Evolutionary conservation across 129 eudicot genomes (phyloP).

Genomic region (Calendula officinalis): DNA sequence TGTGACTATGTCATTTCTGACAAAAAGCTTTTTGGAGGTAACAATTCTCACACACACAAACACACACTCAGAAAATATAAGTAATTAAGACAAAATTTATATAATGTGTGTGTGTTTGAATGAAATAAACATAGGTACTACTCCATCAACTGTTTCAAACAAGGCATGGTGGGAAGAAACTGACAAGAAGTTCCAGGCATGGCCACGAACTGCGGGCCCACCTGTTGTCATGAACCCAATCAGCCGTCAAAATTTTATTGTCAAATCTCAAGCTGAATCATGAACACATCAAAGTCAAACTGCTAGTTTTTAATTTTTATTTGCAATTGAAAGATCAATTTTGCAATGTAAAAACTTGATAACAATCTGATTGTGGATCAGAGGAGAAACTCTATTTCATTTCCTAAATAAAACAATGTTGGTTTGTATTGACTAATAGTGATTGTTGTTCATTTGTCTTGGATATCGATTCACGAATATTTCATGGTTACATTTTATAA

Average conservation of each 20-base stretch:
- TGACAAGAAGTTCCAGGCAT: constrained; percentile 87
- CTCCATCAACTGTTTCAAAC: constrained; percentile 66
- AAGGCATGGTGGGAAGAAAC: constrained; percentile 87
- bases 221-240: constrained; percentile 96
- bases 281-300: constrained; percentile 9
- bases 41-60: constrained; percentile 4
- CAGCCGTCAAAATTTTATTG: constrained; percentile 86
- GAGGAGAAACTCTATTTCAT: constrained; percentile 14
- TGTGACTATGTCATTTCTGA: constrained; percentile 57
- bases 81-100: background rate
- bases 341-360: constrained; percentile 7
- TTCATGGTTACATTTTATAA: no score
- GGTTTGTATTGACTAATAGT: background rate
- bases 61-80: background rate
- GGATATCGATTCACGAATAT: no score
- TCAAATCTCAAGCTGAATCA: constrained; percentile 52
- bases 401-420: background rate
- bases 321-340: background rate
- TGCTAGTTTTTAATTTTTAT: background rate
- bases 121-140: constrained; percentile 47
- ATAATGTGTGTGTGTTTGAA: constrained; percentile 4
- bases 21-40: constrained; percentile 83
- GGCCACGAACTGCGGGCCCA: constrained; percentile 97
- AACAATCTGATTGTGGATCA: background rate
- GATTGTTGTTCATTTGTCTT: no score